Conservation (phyloP, 495 filamentous ascomycete genomes). For the Penicillium salamii region DNA sequence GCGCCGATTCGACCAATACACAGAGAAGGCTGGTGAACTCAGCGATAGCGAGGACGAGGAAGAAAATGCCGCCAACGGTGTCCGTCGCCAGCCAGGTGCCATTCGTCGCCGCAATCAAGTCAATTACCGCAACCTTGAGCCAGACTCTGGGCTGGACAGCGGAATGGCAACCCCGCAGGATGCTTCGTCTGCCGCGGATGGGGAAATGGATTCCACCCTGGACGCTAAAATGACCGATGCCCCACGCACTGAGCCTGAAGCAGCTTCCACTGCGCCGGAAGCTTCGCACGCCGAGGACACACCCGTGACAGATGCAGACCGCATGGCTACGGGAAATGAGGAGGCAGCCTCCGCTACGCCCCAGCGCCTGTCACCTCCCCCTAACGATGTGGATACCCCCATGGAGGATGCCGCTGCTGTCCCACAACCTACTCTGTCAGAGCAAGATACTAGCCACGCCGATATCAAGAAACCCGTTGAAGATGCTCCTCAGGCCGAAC, state of each 20-base stretch:
- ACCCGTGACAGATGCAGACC: slow-evolving; percentile 32
- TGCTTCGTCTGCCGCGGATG: slow-evolving; percentile 49
- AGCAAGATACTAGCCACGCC: slow-evolving; percentile 15
- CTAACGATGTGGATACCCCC: slow-evolving; percentile 59
- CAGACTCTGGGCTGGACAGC: slow-evolving; percentile 65
- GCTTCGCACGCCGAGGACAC: slow-evolving; percentile 39
- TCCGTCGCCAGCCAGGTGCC: slow-evolving; percentile 58
- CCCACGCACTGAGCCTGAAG: slow-evolving; percentile 38
- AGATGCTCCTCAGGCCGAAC: slow-evolving; percentile 15
- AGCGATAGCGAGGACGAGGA: slow-evolving; percentile 92
- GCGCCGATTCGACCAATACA: slow-evolving; percentile 76
- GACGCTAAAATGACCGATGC: slow-evolving; percentile 52
- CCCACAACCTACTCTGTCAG: slow-evolving; percentile 22
- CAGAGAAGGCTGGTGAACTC: slow-evolving; percentile 69
- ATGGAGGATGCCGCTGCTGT: slow-evolving; percentile 64
- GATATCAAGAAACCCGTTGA: slow-evolving; percentile 24
- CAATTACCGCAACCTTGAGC: slow-evolving; percentile 66
- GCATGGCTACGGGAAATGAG: slow-evolving; percentile 38
- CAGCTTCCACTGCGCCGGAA: slow-evolving; percentile 16
- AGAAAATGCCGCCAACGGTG: slow-evolving; percentile 68
- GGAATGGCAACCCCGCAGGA: slow-evolving; percentile 54
- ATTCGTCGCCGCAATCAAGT: slow-evolving; percentile 63
- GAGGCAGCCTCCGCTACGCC: slow-evolving; percentile 38
- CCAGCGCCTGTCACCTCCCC: slow-evolving; percentile 43
- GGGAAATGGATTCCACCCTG: slow-evolving; percentile 44